A percentile compares a stretch with the other conserved stretches of the same genome.
These are phyloP conservation scores for Aegilops umbellulata DNA, from an alignment of 176 grass and related monocot species.

Conservation along the genomic window DNA sequence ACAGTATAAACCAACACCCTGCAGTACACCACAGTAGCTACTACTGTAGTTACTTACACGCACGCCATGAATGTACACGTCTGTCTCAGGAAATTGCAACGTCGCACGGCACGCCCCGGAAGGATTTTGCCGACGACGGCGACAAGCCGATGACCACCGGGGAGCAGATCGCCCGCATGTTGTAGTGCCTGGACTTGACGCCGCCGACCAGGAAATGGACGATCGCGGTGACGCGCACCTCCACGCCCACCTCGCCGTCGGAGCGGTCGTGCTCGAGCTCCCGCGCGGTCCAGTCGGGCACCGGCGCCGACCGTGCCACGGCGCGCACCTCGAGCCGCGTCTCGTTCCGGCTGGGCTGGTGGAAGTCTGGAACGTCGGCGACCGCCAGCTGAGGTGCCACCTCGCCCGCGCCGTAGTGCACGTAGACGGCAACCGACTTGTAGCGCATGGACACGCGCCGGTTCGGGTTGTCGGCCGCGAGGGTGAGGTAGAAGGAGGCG, in stretches of 20 bases:
- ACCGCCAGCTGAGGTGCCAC: constrained; percentile 36
- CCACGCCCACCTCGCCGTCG: constrained; percentile 44
- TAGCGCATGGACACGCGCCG: constrained; percentile 64
- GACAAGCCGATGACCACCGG: constrained; percentile 56
- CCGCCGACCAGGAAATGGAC: constrained; percentile 49
- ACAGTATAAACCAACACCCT: background rate
- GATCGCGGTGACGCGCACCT: constrained; percentile 42
- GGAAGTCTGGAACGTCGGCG: constrained; percentile 40
- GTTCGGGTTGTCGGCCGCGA: constrained; percentile 67
- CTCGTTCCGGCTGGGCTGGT: constrained; percentile 62
- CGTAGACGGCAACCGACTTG: constrained; percentile 38
- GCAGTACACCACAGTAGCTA: background rate
- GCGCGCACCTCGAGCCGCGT: constrained; percentile 51
- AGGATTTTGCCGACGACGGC: constrained; percentile 31
- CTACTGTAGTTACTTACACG: background rate
- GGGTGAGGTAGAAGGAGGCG: constrained; percentile 67
- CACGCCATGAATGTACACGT: background rate
- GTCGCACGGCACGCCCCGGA: constrained; percentile 59
- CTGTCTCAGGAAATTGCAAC: constrained; percentile 36
- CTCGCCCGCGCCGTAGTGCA: constrained; percentile 47
- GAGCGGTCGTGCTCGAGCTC: constrained; percentile 58
- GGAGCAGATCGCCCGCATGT: constrained; percentile 47
- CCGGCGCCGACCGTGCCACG: constrained; percentile 33
- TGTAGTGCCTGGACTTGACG: constrained; percentile 51
- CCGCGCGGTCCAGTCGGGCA: constrained; percentile 24